Conservation (phyloP, 1,284 basidiomycete species). For the Cystobasidium sp. region DNA sequence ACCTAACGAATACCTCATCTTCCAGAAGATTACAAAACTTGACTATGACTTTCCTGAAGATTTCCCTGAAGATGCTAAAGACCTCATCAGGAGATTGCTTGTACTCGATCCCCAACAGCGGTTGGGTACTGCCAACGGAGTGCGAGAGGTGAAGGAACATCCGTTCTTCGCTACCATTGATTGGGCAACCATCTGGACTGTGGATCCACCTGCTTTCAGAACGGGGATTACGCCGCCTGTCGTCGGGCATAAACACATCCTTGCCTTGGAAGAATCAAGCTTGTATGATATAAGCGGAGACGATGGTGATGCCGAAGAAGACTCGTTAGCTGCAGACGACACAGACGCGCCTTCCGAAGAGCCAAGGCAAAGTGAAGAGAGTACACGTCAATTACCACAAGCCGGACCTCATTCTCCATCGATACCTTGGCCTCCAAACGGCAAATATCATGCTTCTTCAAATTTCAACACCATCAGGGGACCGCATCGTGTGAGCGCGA, state of each 20-base stretch:
- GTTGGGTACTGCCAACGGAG: constrained; percentile 68
- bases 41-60: constrained; percentile 61
- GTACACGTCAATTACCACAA: background rate
- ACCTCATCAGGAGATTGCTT: constrained; percentile 60
- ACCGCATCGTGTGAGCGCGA: constrained; percentile 8
- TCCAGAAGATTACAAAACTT: constrained; percentile 63
- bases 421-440: constrained; percentile 16
- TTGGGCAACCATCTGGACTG: constrained; percentile 76
- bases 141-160: constrained; percentile 70
- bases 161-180: constrained; percentile 73
- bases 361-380: background rate
- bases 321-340: constrained; percentile 26
- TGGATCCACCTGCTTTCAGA: constrained; percentile 56
- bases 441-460: background rate
- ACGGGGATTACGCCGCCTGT: constrained; percentile 56
- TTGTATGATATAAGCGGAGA: constrained; percentile 36
- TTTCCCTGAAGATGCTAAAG: constrained; percentile 60
- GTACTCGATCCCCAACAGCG: constrained; percentile 70
- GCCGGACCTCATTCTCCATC: background rate
- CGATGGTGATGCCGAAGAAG: constrained; percentile 35
- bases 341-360: background rate
- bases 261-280: constrained; percentile 29
- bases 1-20: constrained; percentile 64
- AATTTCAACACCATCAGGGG: constrained; percentile 7
- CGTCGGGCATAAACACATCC: constrained; percentile 20